Evolutionary conservation across 2,329 filamentous ascomycete species (phyloP).

Genomic region (Ustulina deusta): DNA sequence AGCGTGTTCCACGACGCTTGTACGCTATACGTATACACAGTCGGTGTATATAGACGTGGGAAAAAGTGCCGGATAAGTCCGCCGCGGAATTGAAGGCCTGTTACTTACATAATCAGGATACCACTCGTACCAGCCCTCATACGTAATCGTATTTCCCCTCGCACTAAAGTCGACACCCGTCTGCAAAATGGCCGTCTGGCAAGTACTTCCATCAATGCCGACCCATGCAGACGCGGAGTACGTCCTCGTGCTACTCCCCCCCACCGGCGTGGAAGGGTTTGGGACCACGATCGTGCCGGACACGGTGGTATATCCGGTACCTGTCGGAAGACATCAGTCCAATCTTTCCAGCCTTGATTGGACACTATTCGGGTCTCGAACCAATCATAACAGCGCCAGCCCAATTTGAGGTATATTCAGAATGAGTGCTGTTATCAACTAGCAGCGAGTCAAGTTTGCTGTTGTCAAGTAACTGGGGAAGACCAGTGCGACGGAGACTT

Average conservation of each 20-base stretch:
- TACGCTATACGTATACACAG: background rate
- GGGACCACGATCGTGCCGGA: constrained; percentile 67
- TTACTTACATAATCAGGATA: constrained; percentile 62
- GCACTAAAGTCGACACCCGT: constrained; percentile 68
- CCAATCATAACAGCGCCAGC: constrained; percentile 67
- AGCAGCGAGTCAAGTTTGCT: constrained; percentile 44
- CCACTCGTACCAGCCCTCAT: constrained; percentile 71
- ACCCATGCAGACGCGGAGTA: constrained; percentile 59
- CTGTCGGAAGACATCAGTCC: constrained; percentile 23
- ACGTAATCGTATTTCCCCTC: constrained; percentile 54
- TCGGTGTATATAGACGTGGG: background rate
- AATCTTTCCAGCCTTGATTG: background rate
- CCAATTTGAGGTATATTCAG: constrained; percentile 68
- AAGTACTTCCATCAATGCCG: constrained; percentile 71
- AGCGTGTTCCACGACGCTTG: background rate
- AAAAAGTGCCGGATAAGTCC: background rate
- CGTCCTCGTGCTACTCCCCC: constrained; percentile 42
- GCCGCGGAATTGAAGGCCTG: background rate
- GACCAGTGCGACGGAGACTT: constrained; percentile 42
- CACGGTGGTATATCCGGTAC: constrained; percentile 62
- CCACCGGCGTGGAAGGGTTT: constrained; percentile 50
- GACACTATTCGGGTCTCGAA: constrained; percentile 11
- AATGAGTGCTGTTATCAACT: constrained; percentile 54
- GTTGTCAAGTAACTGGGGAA: constrained; percentile 51
- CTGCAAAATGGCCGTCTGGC: constrained; percentile 65